Percentiles rank a stretch among this genome's conserved stretches.
These are phyloP conservation scores for Biscogniauxia sp. DNA, from an alignment of 2,329 filamentous ascomycete genomes.

Conservation along the genomic window DNA sequence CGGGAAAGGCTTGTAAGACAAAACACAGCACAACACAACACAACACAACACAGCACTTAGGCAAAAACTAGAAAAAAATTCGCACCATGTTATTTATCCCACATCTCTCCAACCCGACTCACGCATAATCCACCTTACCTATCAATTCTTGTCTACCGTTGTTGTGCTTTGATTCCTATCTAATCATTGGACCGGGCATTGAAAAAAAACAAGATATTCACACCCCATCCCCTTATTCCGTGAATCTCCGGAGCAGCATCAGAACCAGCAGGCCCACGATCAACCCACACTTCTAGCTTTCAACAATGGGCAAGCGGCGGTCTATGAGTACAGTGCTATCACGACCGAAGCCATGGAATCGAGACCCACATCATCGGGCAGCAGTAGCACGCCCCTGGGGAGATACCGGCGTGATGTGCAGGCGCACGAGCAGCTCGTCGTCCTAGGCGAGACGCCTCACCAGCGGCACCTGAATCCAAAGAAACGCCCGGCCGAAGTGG, in stretches of 20 bases:
- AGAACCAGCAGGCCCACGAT: not conserved
- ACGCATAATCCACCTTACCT: not conserved
- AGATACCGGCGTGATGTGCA: conserved; percentile 20
- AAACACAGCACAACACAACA: too few relatives aligned
- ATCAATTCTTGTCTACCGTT: not conserved
- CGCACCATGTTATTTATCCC: not conserved
- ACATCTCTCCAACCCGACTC: not conserved
- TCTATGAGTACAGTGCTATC: conserved; percentile 4
- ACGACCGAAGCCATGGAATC: conserved; percentile 1
- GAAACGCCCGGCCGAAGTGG: not conserved
- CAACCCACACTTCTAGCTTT: not conserved
- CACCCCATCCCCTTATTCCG: conserved; percentile 11
- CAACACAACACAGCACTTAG: too few relatives aligned
- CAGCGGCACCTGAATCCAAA: not conserved
- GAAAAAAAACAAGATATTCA: conserved; percentile 13
- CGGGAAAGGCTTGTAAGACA: conserved; percentile 20
- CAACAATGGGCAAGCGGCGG: not conserved
- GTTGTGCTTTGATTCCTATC: not conserved
- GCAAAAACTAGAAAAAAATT: not conserved
- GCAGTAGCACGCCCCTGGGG: conserved; percentile 14
- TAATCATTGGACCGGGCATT: not conserved
- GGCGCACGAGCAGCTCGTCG: conserved; percentile 21
- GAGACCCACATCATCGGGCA: not conserved
- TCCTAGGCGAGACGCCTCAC: conserved; percentile 13
- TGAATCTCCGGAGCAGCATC: not conserved